These are phyloP conservation scores for Diplocarpon mali DNA, from an alignment of 2,329 filamentous ascomycete genomes.

Conservation along the genomic window DNA sequence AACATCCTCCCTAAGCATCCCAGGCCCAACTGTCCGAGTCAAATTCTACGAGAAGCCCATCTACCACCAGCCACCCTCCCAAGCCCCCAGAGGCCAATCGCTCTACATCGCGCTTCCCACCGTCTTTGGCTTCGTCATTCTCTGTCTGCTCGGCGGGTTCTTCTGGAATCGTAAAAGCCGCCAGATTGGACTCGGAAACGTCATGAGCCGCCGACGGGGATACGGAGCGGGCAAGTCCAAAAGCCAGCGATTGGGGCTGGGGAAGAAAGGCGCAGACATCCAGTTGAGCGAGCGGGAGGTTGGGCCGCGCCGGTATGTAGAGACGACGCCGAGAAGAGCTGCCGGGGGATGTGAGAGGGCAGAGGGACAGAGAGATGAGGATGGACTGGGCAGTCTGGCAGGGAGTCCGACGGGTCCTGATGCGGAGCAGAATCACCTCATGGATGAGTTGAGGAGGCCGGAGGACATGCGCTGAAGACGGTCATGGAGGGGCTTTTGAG, in stretches of 20 bases:
- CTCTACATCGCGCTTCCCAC: constrained; percentile 25
- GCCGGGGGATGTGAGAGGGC: constrained; percentile 8
- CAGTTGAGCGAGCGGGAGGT: constrained; percentile 19
- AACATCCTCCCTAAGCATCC: not conserved
- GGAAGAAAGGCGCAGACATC: constrained; percentile 16
- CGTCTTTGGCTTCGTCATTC: constrained; percentile 19
- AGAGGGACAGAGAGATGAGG: constrained; percentile 5
- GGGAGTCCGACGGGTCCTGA: constrained; percentile 10
- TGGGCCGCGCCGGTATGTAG: not conserved
- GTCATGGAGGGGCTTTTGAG: not conserved
- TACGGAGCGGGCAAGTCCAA: constrained; percentile 24
- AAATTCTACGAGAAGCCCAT: constrained; percentile 13
- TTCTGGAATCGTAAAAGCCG: constrained; percentile 21
- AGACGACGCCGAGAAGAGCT: not conserved
- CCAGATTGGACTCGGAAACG: constrained; percentile 23
- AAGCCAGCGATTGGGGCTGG: constrained; percentile 21
- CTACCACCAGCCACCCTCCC: constrained; percentile 14
- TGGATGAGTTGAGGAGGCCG: constrained; percentile 12
- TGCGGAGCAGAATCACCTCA: constrained; percentile 11
- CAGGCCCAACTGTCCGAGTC: constrained; percentile 20
- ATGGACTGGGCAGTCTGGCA: constrained; percentile 19
- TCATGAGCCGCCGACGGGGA: constrained; percentile 23
- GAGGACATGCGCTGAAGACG: not conserved
- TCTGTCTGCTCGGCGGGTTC: constrained; percentile 19
- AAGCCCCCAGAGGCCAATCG: constrained; percentile 16